Base-by-base conservation (phyloP, 441 rosid species). In the Melianthus villosus region DNA sequence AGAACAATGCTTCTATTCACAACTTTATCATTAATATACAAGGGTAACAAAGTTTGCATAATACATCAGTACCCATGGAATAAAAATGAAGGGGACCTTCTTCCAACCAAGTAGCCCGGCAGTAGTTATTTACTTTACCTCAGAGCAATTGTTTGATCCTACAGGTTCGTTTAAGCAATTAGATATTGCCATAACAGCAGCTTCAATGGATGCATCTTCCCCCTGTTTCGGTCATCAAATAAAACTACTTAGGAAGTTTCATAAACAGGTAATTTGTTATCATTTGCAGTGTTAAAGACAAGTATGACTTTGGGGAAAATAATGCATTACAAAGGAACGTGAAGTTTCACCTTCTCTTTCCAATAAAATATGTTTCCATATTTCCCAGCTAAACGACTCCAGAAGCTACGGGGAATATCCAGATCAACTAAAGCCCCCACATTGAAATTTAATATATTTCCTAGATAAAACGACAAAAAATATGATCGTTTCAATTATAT, bases 321-420 rank as follows among this genome's bases (percentile, higher is more conserved):
- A n/a, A n/a, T n/a, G n/a, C n/a, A n/a, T n/a, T n/a, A n/a, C 30
- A 12, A 9, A 11, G 9, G 4, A 30, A 33, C 18, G 38, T 19
- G 43, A 6, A 30, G 27, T 15, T 30, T 50, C 38, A 63, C 82
- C 59, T 62, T 65, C 42, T 73, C 77, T 48, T 58, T 76, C 80
- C 92, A 86, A 43, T 75, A 82, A 54, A 86, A 79, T 41, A 79
- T 72, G 63, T 79, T 81, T 20, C 92, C 85, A 39, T 85, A 82
- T 48, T 72, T 86, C 60, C 96, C 83, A 0, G 94, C 79, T 43
- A 86, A 56, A 38, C 82, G 83, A 60, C 77, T 79, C 89, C 89
- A 79, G 44, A 75, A 79, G 59, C 77, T 75, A 13, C 73, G 63
- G 6, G 83, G 89, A 40, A 78, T 50, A 42, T 69, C 82, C n/a